Conservation (phyloP, 169 alveolate genomes). For the Condylostoma magnum region DNA sequence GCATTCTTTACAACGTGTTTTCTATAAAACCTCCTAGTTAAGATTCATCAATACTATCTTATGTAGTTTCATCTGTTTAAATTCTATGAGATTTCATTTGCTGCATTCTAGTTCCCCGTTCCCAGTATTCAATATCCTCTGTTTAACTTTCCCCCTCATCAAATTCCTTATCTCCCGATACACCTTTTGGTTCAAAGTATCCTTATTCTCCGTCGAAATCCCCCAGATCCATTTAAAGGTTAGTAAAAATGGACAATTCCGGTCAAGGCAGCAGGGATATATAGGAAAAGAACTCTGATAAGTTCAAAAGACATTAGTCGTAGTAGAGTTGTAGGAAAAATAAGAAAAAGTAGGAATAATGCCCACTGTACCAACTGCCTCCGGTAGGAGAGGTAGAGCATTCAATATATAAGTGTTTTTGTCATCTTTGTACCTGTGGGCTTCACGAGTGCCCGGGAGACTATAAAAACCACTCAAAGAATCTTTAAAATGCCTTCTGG, state of each 20-base stretch:
- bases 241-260: no score
- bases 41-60: not conserved
- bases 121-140: not conserved
- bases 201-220: not conserved
- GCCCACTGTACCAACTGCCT: no score
- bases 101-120: not conserved
- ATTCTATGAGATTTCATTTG: not conserved
- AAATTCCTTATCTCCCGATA: not conserved
- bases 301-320: no score
- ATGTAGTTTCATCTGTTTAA: not conserved
- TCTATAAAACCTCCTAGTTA: not conserved
- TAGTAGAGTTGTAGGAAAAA: no score
- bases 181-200: not conserved
- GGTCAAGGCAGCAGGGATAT: no score
- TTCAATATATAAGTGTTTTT: not conserved
- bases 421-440: constrained; percentile 31
- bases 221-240: not conserved
- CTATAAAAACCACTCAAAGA: not conserved
- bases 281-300: no score
- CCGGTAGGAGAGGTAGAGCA: constrained; percentile 31
- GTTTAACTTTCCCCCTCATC: constrained; percentile 1
- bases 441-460: constrained; percentile 21
- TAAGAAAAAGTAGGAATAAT: no score
- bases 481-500: not conserved
- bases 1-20: not conserved